Percentiles rank a stretch among this genome's conserved stretches.
Evolutionary conservation across 1,139 yeast species (phyloP).

Genomic region (Blastobotrys capitulatus): DNA sequence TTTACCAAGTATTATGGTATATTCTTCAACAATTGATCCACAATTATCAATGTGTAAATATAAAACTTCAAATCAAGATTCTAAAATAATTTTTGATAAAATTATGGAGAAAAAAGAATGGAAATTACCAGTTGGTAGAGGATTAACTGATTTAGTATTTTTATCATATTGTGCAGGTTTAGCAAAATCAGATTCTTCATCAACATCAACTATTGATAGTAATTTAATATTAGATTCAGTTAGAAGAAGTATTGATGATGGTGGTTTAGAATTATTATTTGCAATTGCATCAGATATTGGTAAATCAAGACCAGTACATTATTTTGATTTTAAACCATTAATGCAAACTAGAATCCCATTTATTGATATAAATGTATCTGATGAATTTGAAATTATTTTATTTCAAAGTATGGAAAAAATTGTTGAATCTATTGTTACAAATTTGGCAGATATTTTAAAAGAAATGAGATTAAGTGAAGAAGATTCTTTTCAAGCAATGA

Average conservation of each 20-base stretch:
- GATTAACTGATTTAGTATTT: constrained; percentile 55
- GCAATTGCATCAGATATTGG: constrained; percentile 67
- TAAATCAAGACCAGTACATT: constrained; percentile 25
- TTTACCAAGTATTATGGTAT: constrained; percentile 49
- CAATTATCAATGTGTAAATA: constrained; percentile 12
- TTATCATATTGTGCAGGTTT: constrained; percentile 62
- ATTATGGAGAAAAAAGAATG: constrained; percentile 20
- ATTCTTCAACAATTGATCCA: constrained; percentile 19
- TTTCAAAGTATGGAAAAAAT: constrained; percentile 35
- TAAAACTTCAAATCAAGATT: constrained; percentile 13
- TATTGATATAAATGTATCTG: constrained; percentile 17
- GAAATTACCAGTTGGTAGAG: constrained; percentile 40
- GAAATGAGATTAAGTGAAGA: constrained; percentile 83
- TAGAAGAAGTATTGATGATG: constrained; percentile 51
- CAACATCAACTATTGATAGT: constrained; percentile 31
- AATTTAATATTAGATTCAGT: constrained; percentile 44
- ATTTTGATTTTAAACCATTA: constrained; percentile 22
- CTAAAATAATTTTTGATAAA: constrained; percentile 11
- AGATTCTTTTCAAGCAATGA: constrained; percentile 56
- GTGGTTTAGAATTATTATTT: constrained; percentile 77
- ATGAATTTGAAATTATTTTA: constrained; percentile 20
- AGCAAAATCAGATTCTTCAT: constrained; percentile 35
- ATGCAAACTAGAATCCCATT: constrained; percentile 46
- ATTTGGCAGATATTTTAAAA: constrained; percentile 74
- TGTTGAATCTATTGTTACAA: constrained; percentile 56